Conservation (phyloP, 768 basidiomycete genomes). For the Trametes maxima region DNA sequence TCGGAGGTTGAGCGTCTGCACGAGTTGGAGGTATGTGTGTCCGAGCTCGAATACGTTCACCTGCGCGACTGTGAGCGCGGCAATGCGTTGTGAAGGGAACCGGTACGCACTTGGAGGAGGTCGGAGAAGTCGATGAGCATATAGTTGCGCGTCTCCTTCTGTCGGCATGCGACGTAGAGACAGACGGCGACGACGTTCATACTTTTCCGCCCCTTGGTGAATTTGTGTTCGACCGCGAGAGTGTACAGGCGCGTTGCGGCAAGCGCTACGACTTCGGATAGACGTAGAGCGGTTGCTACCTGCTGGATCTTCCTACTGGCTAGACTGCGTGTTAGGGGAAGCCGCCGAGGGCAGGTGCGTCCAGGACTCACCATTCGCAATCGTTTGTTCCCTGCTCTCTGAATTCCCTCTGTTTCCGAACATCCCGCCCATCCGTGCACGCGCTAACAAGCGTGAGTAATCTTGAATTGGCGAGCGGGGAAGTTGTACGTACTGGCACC, state of each 20-base stretch:
- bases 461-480: not conserved
- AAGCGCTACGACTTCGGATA: conserved; percentile 79
- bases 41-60: conserved; percentile 98
- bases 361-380: conserved; percentile 74
- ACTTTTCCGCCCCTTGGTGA: conserved; percentile 90
- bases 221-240: conserved; percentile 91
- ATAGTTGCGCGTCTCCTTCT: conserved; percentile 87
- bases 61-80: conserved; percentile 41
- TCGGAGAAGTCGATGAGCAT: conserved; percentile 99
- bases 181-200: conserved; percentile 95
- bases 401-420: conserved; percentile 77
- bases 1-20: conserved; percentile 81
- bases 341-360: not conserved
- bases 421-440: conserved; percentile 79
- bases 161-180: conserved; percentile 90
- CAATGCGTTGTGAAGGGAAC: not conserved
- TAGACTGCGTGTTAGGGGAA: conserved; percentile 33
- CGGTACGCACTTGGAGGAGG: conserved; percentile 68
- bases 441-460: conserved; percentile 50
- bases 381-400: conserved; percentile 90
- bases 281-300: conserved; percentile 73
- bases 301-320: conserved; percentile 83
- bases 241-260: conserved; percentile 88
- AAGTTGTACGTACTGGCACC: conserved; percentile 73
- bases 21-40: conserved; percentile 92